Conservation (phyloP, 192 early-diverging fungal species). For the Coemansia guatemalensis region DNA sequence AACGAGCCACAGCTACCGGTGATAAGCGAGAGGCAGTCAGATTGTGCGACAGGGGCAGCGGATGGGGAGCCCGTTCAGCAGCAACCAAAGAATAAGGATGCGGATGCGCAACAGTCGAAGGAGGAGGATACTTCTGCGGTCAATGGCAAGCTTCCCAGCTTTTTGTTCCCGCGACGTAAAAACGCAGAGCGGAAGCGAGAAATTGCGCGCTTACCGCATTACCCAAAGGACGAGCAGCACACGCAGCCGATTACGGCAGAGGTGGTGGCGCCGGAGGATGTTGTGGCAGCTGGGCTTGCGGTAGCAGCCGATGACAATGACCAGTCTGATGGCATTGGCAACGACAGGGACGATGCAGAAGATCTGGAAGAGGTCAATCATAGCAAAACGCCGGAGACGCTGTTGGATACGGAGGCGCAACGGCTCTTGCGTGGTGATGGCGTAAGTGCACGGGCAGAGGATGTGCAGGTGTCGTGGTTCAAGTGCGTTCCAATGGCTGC, state of each 20-base stretch:
- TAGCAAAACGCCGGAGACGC: background rate
- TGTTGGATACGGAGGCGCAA: constrained; percentile 15
- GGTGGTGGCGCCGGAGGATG: background rate
- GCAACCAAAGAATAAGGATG: background rate
- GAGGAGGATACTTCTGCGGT: background rate
- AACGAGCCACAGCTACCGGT: constrained; percentile 8
- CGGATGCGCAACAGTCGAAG: background rate
- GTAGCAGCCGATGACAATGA: constrained; percentile 2
- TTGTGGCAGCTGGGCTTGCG: constrained; percentile 3
- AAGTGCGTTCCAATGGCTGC: constrained; percentile 11
- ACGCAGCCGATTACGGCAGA: background rate
- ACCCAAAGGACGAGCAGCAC: constrained; percentile 4
- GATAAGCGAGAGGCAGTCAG: constrained; percentile 1
- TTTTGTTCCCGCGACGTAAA: constrained; percentile 45
- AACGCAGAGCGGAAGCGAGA: constrained; percentile 20
- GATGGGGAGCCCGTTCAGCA: background rate
- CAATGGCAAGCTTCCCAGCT: constrained; percentile 41
- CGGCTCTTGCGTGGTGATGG: constrained; percentile 16
- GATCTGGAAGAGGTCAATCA: background rate
- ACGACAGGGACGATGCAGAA: background rate
- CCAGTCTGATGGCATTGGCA: background rate
- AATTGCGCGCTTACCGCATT: constrained; percentile 37
- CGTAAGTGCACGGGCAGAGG: background rate
- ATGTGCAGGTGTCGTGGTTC: constrained; percentile 10
- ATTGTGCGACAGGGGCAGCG: background rate